Base-by-base conservation (phyloP, 2,329 filamentous ascomycete genomes). In the Teratosphaeriaceae sp. region DNA sequence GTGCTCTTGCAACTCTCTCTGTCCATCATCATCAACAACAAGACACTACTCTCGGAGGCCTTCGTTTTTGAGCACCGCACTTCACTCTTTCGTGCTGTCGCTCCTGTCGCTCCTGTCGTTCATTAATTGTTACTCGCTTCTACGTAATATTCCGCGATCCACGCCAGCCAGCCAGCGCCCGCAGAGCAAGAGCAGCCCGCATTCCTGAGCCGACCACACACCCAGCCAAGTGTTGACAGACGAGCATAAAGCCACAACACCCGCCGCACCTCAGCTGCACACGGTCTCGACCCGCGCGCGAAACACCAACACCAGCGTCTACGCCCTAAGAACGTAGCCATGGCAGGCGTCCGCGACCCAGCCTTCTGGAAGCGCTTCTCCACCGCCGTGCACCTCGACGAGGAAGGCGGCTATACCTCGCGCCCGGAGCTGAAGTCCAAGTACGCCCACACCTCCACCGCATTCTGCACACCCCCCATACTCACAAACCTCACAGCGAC, bases 291-390 rank as follows among this genome's bases (percentile, higher is more conserved):
- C 24, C 8, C 13, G 13, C 24, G 24, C 24, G 13, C 15, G 9
- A 9, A 11, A 34, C 12, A 15, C 7, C 9, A 34, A 35, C 15
- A 19, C 31, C 3, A 36, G 20, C 33, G 20, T 9, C 18, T 22
- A 36, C 19, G 21, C 20, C 6, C 16, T 9, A 22, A 15, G 11
- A 19, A 35, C n/a, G 31, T 15, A 26, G 29, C 9, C 23, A 75
- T 75, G 72, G 67, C 69, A n/a, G 65, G 66, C 35, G 67, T 74
- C 45, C 71, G 70, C 48, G 77, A 80, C 54, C 76, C 76, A 19
- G 68, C 66, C 38, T 80, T 80, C 63, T 80, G 76, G 77, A 70
- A 71, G 43, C 73, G 76, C 53, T 80, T 80, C 65, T 76, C 73
- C 46, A 60, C 67, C 39, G 77, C 77, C 27, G 73, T 78, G 1